Evolutionary conservation across 2,329 filamentous ascomycete genomes (phyloP).

Genomic region (Magnaporthiopsis incrustans): DNA sequence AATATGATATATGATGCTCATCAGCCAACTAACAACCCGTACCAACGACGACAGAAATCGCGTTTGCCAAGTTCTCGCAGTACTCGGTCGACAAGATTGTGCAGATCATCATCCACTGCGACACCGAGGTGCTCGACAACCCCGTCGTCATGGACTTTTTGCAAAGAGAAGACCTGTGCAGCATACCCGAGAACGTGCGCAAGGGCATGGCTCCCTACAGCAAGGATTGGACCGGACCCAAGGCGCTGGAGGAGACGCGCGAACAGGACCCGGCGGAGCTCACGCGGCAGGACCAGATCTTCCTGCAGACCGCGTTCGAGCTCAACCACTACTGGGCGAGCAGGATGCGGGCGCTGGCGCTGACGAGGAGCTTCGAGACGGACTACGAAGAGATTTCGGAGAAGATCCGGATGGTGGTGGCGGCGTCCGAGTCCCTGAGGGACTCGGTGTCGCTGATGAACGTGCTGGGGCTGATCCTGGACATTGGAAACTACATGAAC

Average conservation of each 20-base stretch:
- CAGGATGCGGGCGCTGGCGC: constrained; percentile 80
- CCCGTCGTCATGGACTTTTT: constrained; percentile 93
- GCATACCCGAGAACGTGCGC: constrained; percentile 78
- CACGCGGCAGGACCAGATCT: constrained; percentile 92
- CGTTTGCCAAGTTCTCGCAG: constrained; percentile 87
- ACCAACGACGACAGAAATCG: constrained; percentile 54
- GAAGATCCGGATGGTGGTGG: constrained; percentile 79
- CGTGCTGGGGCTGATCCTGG: constrained; percentile 87
- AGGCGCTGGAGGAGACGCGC: constrained; percentile 66
- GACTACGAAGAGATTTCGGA: constrained; percentile 89
- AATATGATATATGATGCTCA: not conserved
- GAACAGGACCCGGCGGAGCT: constrained; percentile 84
- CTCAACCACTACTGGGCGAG: constrained; percentile 98
- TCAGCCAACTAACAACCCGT: constrained; percentile 22
- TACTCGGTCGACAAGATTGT: constrained; percentile 76
- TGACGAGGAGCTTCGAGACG: constrained; percentile 74
- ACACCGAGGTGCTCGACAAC: constrained; percentile 81
- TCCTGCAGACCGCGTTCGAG: constrained; percentile 86
- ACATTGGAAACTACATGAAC: constrained; percentile 99
- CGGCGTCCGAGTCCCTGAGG: constrained; percentile 79
- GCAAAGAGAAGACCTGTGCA: constrained; percentile 86
- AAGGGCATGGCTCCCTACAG: constrained; percentile 94
- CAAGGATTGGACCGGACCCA: constrained; percentile 90
- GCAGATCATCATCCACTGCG: constrained; percentile 92
- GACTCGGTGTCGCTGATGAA: constrained; percentile 94